Base-by-base conservation (phyloP, 352 stramenopile genomes). In the Thalassiosira pacifica region DNA sequence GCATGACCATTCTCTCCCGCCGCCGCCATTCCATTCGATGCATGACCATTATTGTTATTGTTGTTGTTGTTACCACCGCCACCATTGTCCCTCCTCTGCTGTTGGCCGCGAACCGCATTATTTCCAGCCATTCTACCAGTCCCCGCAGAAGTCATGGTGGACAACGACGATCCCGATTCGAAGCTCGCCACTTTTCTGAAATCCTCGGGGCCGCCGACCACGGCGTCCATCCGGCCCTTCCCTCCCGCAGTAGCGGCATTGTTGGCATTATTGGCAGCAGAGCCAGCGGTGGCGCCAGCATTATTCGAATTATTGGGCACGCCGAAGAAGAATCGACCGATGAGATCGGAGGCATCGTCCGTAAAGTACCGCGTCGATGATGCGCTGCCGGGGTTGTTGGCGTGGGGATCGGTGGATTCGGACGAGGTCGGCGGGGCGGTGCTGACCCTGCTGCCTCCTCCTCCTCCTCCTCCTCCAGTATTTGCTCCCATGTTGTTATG, bases 251-350 rank as follows among this genome's bases (percentile, higher is more conserved):
- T 27, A n/a, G 29, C 27, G 34, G 6, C 60, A 26, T n/a, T 67
- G 64, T 29, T 45, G 27, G 5, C 24, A 26, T 26, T 42, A 22
- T 26, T 22, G 19, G 6, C 13, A 16, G 31, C n/a, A n/a, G n/a
- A n/a, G n/a, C n/a, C 52, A 31, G 22, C 75, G 52, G 27, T 66
- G 40, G 16, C 40, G 32, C 16, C 37, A 27, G 34, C 32, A 24
- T 45, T 19, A 59, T 40, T 32, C 31, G 19, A 60, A n/a, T 55
- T 19, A 40, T 63, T 57, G 19, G 34, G 52, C 10, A 32, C 63
- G 6, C 84, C 84, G 34, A 90, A 90, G 55, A 90, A 86, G 67
- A 90, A 83, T 31, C 61, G 52, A 0, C 84, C 79, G 68, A 90
- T 79, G 24, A 87, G 53, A 55, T 90, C 76, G 13, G 84, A 74